These are phyloP conservation scores for Colletotrichum tropicale DNA, from an alignment of 2,329 filamentous ascomycete genomes.

Conservation along the genomic window DNA sequence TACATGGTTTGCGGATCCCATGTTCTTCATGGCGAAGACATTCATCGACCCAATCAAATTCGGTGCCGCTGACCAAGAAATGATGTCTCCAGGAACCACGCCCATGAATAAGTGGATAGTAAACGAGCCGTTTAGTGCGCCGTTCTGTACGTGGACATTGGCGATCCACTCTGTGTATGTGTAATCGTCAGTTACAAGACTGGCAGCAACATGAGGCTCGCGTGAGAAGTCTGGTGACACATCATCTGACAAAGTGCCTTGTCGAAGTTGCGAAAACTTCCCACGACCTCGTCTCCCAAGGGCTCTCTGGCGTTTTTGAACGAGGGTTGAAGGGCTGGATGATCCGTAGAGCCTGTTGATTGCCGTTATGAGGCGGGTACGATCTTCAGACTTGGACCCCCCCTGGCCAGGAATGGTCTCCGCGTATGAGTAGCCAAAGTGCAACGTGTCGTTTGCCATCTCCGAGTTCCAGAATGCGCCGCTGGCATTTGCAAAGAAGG, in stretches of 20 bases:
- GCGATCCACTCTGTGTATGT: constrained; percentile 69
- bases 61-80: constrained; percentile 53
- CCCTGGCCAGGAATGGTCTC: constrained; percentile 51
- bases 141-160: constrained; percentile 67
- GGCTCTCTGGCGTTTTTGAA: background rate
- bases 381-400: constrained; percentile 40
- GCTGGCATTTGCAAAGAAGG: constrained; percentile 65
- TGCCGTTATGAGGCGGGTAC: constrained; percentile 46
- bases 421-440: constrained; percentile 77
- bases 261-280: constrained; percentile 14
- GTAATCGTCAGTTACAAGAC: constrained; percentile 25
- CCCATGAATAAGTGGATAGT: constrained; percentile 72
- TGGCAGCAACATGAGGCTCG: background rate
- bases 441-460: constrained; percentile 59
- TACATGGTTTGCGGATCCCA: constrained; percentile 37
- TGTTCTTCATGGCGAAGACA: constrained; percentile 51
- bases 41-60: constrained; percentile 68
- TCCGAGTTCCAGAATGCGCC: constrained; percentile 74
- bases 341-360: constrained; percentile 58
- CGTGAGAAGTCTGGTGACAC: background rate
- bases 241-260: background rate
- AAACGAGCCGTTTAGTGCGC: constrained; percentile 65
- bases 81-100: constrained; percentile 45
- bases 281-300: background rate
- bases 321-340: constrained; percentile 29